A percentile compares a stretch with the other conserved stretches of the same genome.
Evolutionary conservation across 2,329 filamentous ascomycete species (phyloP).

Genomic region (Chaetomium sp.): DNA sequence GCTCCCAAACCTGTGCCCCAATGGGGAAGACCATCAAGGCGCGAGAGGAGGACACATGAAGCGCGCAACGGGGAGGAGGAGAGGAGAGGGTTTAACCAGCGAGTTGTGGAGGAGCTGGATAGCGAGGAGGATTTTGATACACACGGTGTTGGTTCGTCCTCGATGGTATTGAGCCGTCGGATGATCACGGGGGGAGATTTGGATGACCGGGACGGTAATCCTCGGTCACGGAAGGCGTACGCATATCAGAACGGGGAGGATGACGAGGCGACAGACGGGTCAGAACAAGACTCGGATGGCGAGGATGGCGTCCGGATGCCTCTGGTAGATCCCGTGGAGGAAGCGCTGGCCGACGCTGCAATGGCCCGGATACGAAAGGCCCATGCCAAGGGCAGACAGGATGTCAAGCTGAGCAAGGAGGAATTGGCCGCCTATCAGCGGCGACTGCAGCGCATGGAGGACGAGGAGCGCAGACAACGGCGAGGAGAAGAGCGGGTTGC

Average conservation of each 20-base stretch:
- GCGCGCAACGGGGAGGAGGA: conserved; percentile 52
- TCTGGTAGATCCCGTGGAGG: conserved; percentile 61
- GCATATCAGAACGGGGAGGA: conserved; percentile 49
- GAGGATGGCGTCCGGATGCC: conserved; percentile 55
- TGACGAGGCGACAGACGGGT: conserved; percentile 49
- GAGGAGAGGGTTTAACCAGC: conserved; percentile 42
- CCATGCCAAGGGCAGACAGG: conserved; percentile 71
- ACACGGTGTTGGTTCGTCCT: conserved; percentile 56
- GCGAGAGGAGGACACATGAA: conserved; percentile 64
- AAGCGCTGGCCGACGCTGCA: conserved; percentile 74
- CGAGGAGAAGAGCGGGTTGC: conserved; percentile 53
- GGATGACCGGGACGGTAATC: conserved; percentile 48
- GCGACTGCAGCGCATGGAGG: conserved; percentile 61
- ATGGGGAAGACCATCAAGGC: conserved; percentile 99
- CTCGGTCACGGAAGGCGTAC: conserved; percentile 43
- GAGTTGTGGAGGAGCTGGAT: conserved; percentile 68
- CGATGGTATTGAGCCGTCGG: conserved; percentile 45
- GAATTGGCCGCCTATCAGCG: conserved; percentile 81
- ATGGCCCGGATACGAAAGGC: conserved; percentile 79
- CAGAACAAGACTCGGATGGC: conserved; percentile 51
- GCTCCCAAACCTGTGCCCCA: conserved; percentile 91
- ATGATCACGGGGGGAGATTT: conserved; percentile 63
- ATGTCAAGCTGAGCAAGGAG: conserved; percentile 77
- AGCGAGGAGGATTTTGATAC: conserved; percentile 59
- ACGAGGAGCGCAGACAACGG: conserved; percentile 41